Evolutionary conservation across 2,329 filamentous ascomycete species (phyloP), one percentile per base, ranked within the genome.

Genomic region (Clathrospora elynae): DNA sequence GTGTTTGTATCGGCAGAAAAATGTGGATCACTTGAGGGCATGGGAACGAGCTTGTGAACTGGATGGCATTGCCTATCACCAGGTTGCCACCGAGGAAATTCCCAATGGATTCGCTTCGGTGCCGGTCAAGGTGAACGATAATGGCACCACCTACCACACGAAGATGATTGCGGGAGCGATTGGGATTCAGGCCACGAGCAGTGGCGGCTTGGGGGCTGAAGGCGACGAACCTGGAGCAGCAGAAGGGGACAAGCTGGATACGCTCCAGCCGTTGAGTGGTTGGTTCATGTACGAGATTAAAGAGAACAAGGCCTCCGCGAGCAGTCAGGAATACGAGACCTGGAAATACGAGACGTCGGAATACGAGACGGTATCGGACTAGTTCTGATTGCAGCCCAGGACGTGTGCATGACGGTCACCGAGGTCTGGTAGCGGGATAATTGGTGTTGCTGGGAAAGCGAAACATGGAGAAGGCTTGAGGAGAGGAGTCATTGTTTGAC

Each of bases 221-320:
- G 19, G 34, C 18, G 22, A 31, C 22, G 22, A 24, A 24, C 22
- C 6, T 6, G 20, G 8, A 2, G 9, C 25, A 7, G 36, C 34
- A 10, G 29, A 35, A 26, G 18, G 33, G 25, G 29, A 20, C 33
- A 33, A 40, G 41, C n/a, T 51, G 14, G 46, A 53, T 17, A 37
- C 37, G 17, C 11, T 55, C 7, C 49, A 49, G 42, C 39, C 49
- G 12, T 30, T 42, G 8, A 38, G 25, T 10, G 42, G 54, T 9
- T 55, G 52, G 53, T 39, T 46, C 18, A 51, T 52, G 49, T 56
- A 44, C 38, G 42, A 49, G 41, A 23, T 19, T n/a, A n/a, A n/a
- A n/a, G n/a, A n/a, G n/a, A n/a, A n/a, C n/a, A n/a, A n/a, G n/a
- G n/a, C n/a, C n/a, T n/a, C n/a, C n/a, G n/a, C n/a, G n/a, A n/a